These are phyloP conservation scores for Aspergillus ellipticus DNA, from an alignment of 495 filamentous ascomycete species.

Conservation along the genomic window DNA sequence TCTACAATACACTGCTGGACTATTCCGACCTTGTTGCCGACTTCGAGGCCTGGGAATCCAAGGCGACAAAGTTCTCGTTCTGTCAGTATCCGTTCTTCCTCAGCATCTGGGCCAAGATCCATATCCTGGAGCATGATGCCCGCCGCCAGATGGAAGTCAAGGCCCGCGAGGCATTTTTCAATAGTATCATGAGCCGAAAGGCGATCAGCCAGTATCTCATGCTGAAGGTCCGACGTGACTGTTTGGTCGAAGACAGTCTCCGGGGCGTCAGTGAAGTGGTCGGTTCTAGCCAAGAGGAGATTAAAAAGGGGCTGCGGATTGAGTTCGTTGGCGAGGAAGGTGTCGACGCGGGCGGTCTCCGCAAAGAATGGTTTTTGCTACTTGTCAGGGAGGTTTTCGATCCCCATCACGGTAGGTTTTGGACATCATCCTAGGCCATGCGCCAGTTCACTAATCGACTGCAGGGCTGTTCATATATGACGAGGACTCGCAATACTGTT, in stretches of 20 bases:
- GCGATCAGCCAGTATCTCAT: slow-evolving; percentile 76
- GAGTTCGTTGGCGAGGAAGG: slow-evolving; percentile 89
- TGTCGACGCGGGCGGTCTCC: slow-evolving; percentile 83
- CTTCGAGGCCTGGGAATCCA: slow-evolving; percentile 85
- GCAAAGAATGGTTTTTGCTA: slow-evolving; percentile 95
- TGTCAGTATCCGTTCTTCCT: slow-evolving; percentile 94
- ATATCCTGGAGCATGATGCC: slow-evolving; percentile 87
- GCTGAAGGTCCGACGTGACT: slow-evolving; percentile 77
- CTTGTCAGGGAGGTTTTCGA: slow-evolving; percentile 91
- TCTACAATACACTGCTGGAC: slow-evolving; percentile 85
- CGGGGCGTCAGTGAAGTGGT: slow-evolving; percentile 83
- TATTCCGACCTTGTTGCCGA: slow-evolving; percentile 82
- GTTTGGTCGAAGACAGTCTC: slow-evolving; percentile 86
- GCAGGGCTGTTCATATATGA: slow-evolving; percentile 87
- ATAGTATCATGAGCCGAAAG: slow-evolving; percentile 73
- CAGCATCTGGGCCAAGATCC: slow-evolving; percentile 91
- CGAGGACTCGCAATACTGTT: slow-evolving; percentile 90
- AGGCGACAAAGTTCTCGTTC: slow-evolving; percentile 73
- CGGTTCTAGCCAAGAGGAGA: slow-evolving; percentile 76
- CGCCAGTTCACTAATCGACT: slow-evolving; percentile 16
- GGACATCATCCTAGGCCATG: neutral
- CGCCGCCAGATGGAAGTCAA: slow-evolving; percentile 88
- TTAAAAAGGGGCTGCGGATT: slow-evolving; percentile 89
- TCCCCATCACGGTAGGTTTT: slow-evolving; percentile 73
- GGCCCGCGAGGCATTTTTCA: slow-evolving; percentile 88